Percentiles rank a stretch among this genome's conserved stretches.
Conservation (phyloP, 352 stramenopile species). For the Phytophthora hybrid region DNA sequence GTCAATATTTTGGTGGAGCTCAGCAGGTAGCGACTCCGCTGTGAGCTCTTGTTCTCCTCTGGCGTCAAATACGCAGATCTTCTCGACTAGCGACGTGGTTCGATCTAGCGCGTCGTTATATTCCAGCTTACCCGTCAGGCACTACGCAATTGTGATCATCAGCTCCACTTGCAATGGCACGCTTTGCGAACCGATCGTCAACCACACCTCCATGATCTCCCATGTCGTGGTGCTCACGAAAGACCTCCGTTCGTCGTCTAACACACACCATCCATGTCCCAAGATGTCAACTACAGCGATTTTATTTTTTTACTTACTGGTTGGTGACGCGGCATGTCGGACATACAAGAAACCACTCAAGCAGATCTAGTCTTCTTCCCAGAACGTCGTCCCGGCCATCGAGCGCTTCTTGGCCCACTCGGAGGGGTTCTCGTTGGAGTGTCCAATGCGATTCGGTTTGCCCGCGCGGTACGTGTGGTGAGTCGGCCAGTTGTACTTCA, state of each 20-base stretch:
- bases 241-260: constrained; percentile 60
- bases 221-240: constrained; percentile 30
- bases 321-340: background rate
- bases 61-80: constrained; percentile 52
- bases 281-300: background rate
- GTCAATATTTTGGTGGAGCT: constrained; percentile 40
- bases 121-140: constrained; percentile 49
- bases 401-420: constrained; percentile 50
- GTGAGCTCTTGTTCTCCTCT: constrained; percentile 59
- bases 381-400: constrained; percentile 39
- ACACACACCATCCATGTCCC: background rate
- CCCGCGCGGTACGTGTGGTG: constrained; percentile 56
- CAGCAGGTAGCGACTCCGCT: constrained; percentile 37
- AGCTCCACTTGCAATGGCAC: constrained; percentile 71
- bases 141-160: constrained; percentile 67
- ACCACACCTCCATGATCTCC: constrained; percentile 51
- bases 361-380: constrained; percentile 42
- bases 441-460: constrained; percentile 47
- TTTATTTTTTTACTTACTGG: background rate
- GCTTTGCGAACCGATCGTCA: constrained; percentile 64
- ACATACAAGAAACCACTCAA: constrained; percentile 12
- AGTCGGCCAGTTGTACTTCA: constrained; percentile 43
- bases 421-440: constrained; percentile 61
- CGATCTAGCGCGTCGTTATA: constrained; percentile 58
- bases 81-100: constrained; percentile 43